Percentiles rank a stretch among this genome's conserved stretches.
Evolutionary conservation across 768 basidiomycete genomes (phyloP).

Genomic region (Sporobolomyces roseus): DNA sequence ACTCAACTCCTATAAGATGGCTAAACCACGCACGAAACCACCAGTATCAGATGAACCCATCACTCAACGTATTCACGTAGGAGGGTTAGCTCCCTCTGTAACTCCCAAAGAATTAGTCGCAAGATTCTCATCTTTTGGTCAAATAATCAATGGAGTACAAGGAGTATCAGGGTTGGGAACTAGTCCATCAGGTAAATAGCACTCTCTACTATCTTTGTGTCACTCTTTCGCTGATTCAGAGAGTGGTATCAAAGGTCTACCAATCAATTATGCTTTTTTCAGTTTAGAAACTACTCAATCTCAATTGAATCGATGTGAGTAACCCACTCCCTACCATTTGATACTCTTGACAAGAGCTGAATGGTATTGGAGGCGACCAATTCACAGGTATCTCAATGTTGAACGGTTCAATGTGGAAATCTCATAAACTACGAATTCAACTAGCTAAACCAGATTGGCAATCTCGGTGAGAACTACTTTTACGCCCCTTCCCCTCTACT

Average conservation of each 20-base stretch:
- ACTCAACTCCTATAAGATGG: no score
- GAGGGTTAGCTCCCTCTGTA: conserved; percentile 24
- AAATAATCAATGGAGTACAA: conserved; percentile 5
- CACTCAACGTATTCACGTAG: conserved; percentile 35
- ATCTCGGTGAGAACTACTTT: conserved; percentile 2
- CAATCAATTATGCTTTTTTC: conserved; percentile 36
- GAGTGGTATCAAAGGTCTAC: conserved; percentile 8
- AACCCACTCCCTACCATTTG: neutral
- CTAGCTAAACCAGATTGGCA: conserved; percentile 32
- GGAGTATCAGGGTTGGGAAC: conserved; percentile 29
- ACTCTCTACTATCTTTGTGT: neutral
- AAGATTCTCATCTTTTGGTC: conserved; percentile 37
- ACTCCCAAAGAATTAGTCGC: conserved; percentile 28
- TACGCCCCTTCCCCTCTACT: no score
- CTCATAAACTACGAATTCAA: conserved; percentile 37
- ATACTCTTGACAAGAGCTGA: neutral
- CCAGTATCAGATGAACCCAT: conserved; percentile 11
- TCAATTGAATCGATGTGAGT: conserved; percentile 34
- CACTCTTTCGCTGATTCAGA: neutral
- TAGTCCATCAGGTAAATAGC: conserved; percentile 2
- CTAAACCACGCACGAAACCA: neutral
- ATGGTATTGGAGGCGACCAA: neutral
- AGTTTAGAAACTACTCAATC: conserved; percentile 26
- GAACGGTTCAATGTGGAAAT: conserved; percentile 40
- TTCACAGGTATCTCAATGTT: conserved; percentile 38